Evolutionary conservation across 1,284 basidiomycete species (phyloP).

Genomic region (Volvariella surrecta): DNA sequence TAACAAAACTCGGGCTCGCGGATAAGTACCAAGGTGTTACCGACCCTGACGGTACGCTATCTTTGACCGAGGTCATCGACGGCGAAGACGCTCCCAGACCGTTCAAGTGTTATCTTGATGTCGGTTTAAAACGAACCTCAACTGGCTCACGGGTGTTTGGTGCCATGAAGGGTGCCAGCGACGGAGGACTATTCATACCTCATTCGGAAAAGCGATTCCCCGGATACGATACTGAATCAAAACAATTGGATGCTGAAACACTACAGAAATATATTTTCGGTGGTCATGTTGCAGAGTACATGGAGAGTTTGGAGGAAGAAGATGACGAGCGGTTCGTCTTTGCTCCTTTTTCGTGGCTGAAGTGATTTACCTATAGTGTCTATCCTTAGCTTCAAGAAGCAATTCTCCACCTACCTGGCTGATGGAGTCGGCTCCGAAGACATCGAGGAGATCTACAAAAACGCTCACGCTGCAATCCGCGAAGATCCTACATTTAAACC

Average conservation of each 20-base stretch:
- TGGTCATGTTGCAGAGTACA: constrained; percentile 98
- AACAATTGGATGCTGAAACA: constrained; percentile 91
- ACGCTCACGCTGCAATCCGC: constrained; percentile 90
- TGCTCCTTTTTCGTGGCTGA: constrained; percentile 4
- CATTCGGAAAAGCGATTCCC: constrained; percentile 99
- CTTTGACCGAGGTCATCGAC: constrained; percentile 76
- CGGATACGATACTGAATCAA: constrained; percentile 91
- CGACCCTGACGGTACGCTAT: constrained; percentile 87
- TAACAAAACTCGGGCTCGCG: constrained; percentile 92
- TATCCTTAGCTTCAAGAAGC: constrained; percentile 86
- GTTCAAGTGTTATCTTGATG: constrained; percentile 98
- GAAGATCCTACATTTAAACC: constrained; percentile 91
- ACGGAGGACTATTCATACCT: constrained; percentile 97
- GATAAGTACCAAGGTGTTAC: constrained; percentile 98
- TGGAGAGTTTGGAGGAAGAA: constrained; percentile 99
- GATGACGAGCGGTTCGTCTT: constrained; percentile 83
- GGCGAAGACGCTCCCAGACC: constrained; percentile 95
- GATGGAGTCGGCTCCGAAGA: constrained; percentile 96
- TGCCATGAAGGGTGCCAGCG: constrained; percentile 98
- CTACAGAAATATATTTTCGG: constrained; percentile 98
- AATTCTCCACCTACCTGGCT: constrained; percentile 92
- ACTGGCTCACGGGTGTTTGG: constrained; percentile 98
- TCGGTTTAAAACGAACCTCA: constrained; percentile 96
- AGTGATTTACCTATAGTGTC: neutral
- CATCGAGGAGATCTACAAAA: constrained; percentile 93